Conservation (phyloP, 2,329 filamentous ascomycete species). For the Cordyceps fumosorosea region DNA sequence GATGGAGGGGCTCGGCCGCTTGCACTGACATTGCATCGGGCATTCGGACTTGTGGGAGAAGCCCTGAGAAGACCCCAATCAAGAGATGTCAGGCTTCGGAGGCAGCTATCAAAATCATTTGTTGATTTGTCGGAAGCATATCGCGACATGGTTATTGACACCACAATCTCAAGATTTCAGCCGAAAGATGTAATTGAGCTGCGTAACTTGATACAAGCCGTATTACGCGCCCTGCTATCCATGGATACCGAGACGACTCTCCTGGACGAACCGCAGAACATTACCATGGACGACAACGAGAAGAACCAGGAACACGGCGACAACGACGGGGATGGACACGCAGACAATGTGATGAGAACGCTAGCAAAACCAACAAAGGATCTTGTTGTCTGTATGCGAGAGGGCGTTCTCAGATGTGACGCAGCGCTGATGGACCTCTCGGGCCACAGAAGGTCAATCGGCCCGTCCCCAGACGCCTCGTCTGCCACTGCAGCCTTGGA, state of each 20-base stretch:
- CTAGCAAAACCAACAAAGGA: constrained; percentile 41
- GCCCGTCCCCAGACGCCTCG: constrained; percentile 35
- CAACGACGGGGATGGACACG: constrained; percentile 5
- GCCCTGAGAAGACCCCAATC: constrained; percentile 26
- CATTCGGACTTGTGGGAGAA: constrained; percentile 40
- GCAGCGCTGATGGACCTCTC: constrained; percentile 48
- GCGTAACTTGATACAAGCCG: constrained; percentile 48
- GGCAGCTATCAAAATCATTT: constrained; percentile 43
- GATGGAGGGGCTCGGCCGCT: constrained; percentile 50
- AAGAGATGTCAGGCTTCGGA: constrained; percentile 27
- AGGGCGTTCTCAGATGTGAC: constrained; percentile 40
- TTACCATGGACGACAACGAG: constrained; percentile 15
- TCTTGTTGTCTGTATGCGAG: constrained; percentile 40
- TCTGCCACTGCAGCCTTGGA: constrained; percentile 35
- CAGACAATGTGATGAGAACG: constrained; percentile 7
- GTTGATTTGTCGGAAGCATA: constrained; percentile 50
- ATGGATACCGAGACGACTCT: constrained; percentile 43
- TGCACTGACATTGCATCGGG: constrained; percentile 39
- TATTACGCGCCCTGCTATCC: constrained; percentile 46
- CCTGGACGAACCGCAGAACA: constrained; percentile 28
- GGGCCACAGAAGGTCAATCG: constrained; percentile 41
- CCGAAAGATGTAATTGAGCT: constrained; percentile 43
- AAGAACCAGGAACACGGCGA: constrained; percentile 3
- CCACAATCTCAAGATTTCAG: constrained; percentile 47
- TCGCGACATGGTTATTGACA: constrained; percentile 49